Conservation (phyloP, 1,284 basidiomycete genomes). For the Boletus smithii region DNA sequence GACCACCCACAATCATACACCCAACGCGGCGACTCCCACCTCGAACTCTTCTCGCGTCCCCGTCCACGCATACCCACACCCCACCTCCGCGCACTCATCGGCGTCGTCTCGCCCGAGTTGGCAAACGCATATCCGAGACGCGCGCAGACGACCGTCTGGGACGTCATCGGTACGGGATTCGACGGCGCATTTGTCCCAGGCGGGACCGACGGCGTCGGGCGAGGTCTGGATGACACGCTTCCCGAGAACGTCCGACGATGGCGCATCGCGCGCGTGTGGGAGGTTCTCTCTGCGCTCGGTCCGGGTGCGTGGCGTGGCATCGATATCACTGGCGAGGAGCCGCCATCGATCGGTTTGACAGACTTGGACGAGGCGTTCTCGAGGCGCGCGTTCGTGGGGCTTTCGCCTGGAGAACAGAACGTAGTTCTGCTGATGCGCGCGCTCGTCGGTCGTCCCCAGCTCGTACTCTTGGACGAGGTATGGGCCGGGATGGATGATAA, state of each 20-base stretch:
- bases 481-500: conserved; percentile 86
- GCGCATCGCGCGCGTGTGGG: conserved; percentile 47
- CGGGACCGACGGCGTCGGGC: conserved; percentile 46
- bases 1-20: conserved; percentile 94
- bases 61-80: conserved; percentile 61
- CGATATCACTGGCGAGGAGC: no score
- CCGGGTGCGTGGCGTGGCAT: conserved; percentile 46
- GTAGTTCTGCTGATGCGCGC: conserved; percentile 82
- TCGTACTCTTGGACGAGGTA: conserved; percentile 86
- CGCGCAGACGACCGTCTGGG: conserved; percentile 66
- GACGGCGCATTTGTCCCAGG: conserved; percentile 71
- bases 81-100: conserved; percentile 58
- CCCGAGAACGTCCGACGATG: conserved; percentile 38
- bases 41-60: conserved; percentile 71
- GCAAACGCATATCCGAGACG: conserved; percentile 87
- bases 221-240: conserved; percentile 33
- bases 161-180: conserved; percentile 83
- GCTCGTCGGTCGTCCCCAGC: conserved; percentile 62
- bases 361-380: conserved; percentile 40
- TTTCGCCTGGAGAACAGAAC: conserved; percentile 72
- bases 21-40: conserved; percentile 56
- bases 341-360: no score
- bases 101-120: conserved; percentile 87
- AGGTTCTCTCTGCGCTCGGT: conserved; percentile 63
- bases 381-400: conserved; percentile 50